These are phyloP conservation scores for Fusarium humuli DNA, from an alignment of 2,329 filamentous ascomycete genomes.

Conservation along the genomic window DNA sequence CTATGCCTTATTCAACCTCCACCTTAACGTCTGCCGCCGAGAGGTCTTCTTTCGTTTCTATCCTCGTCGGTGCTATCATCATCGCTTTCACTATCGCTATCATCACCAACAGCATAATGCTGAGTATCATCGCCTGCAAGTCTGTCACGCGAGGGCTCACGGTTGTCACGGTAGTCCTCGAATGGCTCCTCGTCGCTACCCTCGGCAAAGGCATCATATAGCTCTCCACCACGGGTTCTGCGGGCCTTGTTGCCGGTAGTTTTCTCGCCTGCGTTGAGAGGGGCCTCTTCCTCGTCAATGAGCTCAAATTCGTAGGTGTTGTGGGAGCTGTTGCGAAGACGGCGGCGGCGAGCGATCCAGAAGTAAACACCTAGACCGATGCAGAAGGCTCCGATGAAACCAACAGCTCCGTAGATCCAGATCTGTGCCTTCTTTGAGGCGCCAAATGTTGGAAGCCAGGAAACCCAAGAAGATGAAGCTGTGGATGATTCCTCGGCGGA, in stretches of 20 bases:
- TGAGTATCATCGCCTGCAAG: conserved; percentile 53
- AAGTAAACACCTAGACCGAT: conserved; percentile 83
- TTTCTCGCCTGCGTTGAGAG: conserved; percentile 62
- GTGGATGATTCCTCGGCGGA: conserved; percentile 55
- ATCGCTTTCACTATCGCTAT: conserved; percentile 56
- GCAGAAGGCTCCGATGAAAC: conserved; percentile 89
- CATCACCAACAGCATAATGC: conserved; percentile 65
- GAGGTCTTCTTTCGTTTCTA: conserved; percentile 43
- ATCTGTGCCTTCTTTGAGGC: conserved; percentile 87
- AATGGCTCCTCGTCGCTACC: conserved; percentile 76
- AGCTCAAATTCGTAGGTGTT: conserved; percentile 96
- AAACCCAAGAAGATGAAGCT: conserved; percentile 79
- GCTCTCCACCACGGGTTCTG: conserved; percentile 79
- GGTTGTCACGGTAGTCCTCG: conserved; percentile 57
- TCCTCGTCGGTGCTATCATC: conserved; percentile 55
- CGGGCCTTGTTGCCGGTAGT: conserved; percentile 58
- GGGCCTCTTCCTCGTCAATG: conserved; percentile 82
- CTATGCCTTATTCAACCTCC: not conserved
- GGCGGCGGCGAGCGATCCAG: conserved; percentile 80
- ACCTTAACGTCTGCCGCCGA: conserved; percentile 36
- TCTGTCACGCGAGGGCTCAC: conserved; percentile 52
- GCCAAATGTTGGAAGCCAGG: conserved; percentile 91
- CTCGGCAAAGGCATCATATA: conserved; percentile 97
- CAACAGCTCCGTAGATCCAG: conserved; percentile 91
- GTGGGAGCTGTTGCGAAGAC: conserved; percentile 77